A percentile compares a stretch with the other conserved stretches of the same genome.
These are phyloP conservation scores for Flaveria linearis DNA, from an alignment of 129 eudicot species.

Conservation along the genomic window DNA sequence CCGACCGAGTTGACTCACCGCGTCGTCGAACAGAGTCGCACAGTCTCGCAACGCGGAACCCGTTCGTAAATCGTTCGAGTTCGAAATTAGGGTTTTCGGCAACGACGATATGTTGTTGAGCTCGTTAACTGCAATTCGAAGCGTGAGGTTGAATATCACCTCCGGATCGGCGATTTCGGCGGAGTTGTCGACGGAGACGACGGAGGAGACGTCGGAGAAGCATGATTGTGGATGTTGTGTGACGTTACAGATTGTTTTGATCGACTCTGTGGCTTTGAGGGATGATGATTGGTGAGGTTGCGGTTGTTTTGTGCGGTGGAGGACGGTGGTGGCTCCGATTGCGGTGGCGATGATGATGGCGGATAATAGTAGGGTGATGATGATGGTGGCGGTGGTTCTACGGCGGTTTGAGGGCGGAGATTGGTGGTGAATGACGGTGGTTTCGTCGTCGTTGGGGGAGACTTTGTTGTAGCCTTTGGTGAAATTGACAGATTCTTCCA, in stretches of 20 bases:
- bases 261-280: slow-evolving; percentile 37
- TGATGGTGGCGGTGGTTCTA: slow-evolving; percentile 31
- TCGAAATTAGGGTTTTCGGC: slow-evolving; percentile 40
- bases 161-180: slow-evolving; percentile 38
- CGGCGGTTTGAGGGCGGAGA: slow-evolving; percentile 35
- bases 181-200: slow-evolving; percentile 30
- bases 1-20: slow-evolving; percentile 62
- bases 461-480: slow-evolving; percentile 59
- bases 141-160: slow-evolving; percentile 53
- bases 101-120: slow-evolving; percentile 45
- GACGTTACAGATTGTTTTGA: slow-evolving; percentile 58
- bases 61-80: slow-evolving; percentile 37
- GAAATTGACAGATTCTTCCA: slow-evolving; percentile 55
- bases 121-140: slow-evolving; percentile 37
- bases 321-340: slow-evolving; percentile 20
- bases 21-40: slow-evolving; percentile 58
- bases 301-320: slow-evolving; percentile 21
- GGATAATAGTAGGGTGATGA: slow-evolving; percentile 31
- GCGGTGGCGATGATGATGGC: slow-evolving; percentile 33
- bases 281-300: slow-evolving; percentile 8
- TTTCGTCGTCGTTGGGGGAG: slow-evolving; percentile 35
- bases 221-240: slow-evolving; percentile 65
- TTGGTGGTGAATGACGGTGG: slow-evolving; percentile 18
- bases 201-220: slow-evolving; percentile 43
- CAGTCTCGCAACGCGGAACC: slow-evolving; percentile 66